Evolutionary conservation across 2,329 filamentous ascomycete species (phyloP).

Genomic region (Venturiaceae sp.): DNA sequence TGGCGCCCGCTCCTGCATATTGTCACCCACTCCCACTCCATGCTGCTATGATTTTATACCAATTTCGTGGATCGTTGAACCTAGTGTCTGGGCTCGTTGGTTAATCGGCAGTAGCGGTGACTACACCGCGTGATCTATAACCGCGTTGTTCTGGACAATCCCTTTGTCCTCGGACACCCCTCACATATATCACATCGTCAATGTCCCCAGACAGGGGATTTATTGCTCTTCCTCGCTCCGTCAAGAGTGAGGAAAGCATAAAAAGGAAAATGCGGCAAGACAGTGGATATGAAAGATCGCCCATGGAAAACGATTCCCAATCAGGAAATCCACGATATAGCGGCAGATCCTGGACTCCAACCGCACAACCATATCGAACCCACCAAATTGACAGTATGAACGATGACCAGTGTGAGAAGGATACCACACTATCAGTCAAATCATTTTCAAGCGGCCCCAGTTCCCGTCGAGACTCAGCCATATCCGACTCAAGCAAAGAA

Average conservation of each 20-base stretch:
- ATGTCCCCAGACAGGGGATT: constrained; percentile 1
- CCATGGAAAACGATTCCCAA: neutral
- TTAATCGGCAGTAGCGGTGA: neutral
- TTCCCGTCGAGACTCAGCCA: constrained; percentile 3
- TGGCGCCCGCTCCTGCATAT: constrained; percentile 2
- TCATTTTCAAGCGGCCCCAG: neutral
- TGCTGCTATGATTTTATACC: neutral
- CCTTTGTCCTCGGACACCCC: neutral
- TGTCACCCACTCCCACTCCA: neutral
- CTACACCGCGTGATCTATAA: neutral
- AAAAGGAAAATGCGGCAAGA: neutral
- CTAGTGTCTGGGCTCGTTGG: neutral
- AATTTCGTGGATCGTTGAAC: neutral
- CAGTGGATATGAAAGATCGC: neutral
- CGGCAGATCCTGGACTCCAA: neutral
- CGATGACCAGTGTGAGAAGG: neutral
- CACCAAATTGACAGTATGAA: neutral
- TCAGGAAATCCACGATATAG: neutral
- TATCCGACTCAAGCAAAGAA: neutral
- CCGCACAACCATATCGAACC: neutral
- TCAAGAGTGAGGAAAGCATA: neutral
- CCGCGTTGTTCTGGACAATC: neutral
- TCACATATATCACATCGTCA: neutral
- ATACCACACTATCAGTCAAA: neutral
- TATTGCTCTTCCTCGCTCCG: neutral